Evolutionary conservation across 192 early-diverging fungal species (phyloP).

Genomic region (Haplosporangium gracile): DNA sequence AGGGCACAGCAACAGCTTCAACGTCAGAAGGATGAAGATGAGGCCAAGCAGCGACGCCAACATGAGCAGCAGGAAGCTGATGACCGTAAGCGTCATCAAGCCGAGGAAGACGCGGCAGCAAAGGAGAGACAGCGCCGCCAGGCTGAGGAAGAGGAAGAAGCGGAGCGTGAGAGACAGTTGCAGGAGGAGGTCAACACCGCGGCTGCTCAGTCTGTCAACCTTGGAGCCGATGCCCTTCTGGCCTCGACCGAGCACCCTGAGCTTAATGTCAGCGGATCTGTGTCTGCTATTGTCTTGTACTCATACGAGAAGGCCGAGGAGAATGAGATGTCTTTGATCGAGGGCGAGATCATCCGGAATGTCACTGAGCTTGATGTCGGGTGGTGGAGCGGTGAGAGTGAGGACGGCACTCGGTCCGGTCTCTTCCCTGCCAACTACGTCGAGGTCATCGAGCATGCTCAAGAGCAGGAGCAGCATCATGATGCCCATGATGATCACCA

Average conservation of each 20-base stretch:
- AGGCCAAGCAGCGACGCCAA: neutral
- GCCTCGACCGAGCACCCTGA: slow-evolving; percentile 33
- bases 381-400: slow-evolving; percentile 92
- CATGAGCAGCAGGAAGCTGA: slow-evolving; percentile 21
- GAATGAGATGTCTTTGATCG: slow-evolving; percentile 88
- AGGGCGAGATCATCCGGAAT: slow-evolving; percentile 85
- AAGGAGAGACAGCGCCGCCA: slow-evolving; percentile 31
- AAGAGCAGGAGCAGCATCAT: slow-evolving; percentile 15
- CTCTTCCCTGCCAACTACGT: slow-evolving; percentile 87
- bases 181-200: slow-evolving; percentile 31
- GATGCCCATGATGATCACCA: neutral
- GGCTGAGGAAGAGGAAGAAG: slow-evolving; percentile 52
- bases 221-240: slow-evolving; percentile 28
- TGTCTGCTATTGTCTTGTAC: slow-evolving; percentile 80
- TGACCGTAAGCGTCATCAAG: slow-evolving; percentile 38
- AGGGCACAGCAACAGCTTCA: slow-evolving; percentile 7
- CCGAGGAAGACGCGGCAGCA: slow-evolving; percentile 17
- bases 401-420: slow-evolving; percentile 79
- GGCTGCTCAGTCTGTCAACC: slow-evolving; percentile 13
- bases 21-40: slow-evolving; percentile 10
- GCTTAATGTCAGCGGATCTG: slow-evolving; percentile 8
- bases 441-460: slow-evolving; percentile 62
- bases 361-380: slow-evolving; percentile 90
- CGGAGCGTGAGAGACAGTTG: slow-evolving; percentile 25
- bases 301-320: slow-evolving; percentile 82